phyloP scores from a whole-genome alignment of 768 basidiomycete species.

The Nidula microcarpa region DNA sequence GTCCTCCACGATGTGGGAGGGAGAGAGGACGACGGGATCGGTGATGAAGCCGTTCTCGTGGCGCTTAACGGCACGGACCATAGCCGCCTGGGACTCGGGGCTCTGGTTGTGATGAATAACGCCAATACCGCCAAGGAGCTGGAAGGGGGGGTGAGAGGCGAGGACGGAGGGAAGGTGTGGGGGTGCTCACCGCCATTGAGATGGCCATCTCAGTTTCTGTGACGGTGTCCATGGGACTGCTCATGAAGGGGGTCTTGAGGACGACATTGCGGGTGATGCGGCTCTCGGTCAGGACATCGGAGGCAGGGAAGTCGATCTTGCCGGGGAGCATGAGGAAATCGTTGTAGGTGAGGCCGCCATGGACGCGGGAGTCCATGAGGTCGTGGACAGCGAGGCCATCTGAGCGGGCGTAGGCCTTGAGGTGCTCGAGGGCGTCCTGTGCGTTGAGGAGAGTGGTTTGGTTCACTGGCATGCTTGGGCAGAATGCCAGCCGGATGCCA shows the following conservation, averaged over 20 bases:
- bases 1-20: constrained; percentile 74
- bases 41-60: constrained; percentile 99
- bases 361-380: constrained; percentile 82
- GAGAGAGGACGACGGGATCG: constrained; percentile 87
- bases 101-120: constrained; percentile 97
- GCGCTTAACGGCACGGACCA: constrained; percentile 97
- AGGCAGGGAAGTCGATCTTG: constrained; percentile 90
- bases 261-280: constrained; percentile 86
- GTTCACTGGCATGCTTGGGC: constrained; percentile 25
- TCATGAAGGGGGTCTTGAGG: constrained; percentile 94
- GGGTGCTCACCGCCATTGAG: constrained; percentile 73
- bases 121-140: constrained; percentile 94
- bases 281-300: constrained; percentile 77
- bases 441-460: constrained; percentile 52
- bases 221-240: constrained; percentile 99
- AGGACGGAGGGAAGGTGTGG: constrained; percentile 5
- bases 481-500: constrained; percentile 11
- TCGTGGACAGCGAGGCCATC: constrained; percentile 87
- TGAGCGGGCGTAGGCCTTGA: constrained; percentile 60
- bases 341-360: constrained; percentile 96
- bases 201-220: constrained; percentile 96
- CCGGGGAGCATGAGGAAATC: constrained; percentile 95
- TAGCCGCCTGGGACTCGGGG: constrained; percentile 82
- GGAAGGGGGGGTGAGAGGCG: constrained; percentile 11
- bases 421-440: constrained; percentile 68